Percentiles rank a stretch among this genome's conserved stretches.
phyloP scores from a whole-genome alignment of 1,284 basidiomycete genomes.

The Pseudozyma sp. region DNA sequence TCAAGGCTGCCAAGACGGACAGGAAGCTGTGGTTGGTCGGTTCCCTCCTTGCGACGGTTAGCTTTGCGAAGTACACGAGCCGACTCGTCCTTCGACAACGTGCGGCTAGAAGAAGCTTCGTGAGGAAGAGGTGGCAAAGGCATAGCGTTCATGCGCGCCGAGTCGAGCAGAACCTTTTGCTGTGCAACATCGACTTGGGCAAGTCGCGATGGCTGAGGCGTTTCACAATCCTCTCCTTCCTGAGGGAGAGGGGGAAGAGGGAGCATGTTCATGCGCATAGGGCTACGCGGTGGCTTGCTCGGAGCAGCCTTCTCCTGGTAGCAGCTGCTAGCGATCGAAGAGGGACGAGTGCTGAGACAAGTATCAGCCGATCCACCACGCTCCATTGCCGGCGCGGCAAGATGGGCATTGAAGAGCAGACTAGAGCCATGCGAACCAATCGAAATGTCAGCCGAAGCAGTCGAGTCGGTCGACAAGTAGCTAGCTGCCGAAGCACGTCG shows the following conservation, averaged over 20 bases:
- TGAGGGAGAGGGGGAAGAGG: constrained; percentile 18
- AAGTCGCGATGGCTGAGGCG: constrained; percentile 12
- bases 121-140: constrained; percentile 33
- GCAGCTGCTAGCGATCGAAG: constrained; percentile 43
- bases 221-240: constrained; percentile 12
- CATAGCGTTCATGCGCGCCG: constrained; percentile 26
- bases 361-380: constrained; percentile 24
- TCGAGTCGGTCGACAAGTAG: constrained; percentile 35
- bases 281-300: constrained; percentile 28
- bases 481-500: constrained; percentile 34
- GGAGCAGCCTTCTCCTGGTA: constrained; percentile 13
- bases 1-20: constrained; percentile 36
- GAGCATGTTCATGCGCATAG: constrained; percentile 12
- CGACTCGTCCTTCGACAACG: background rate
- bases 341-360: constrained; percentile 24
- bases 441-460: constrained; percentile 29
- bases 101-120: background rate
- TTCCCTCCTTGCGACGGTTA: constrained; percentile 26
- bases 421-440: constrained; percentile 33
- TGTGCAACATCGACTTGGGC: background rate
- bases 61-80: constrained; percentile 19
- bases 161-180: constrained; percentile 8
- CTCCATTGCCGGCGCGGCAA: constrained; percentile 22
- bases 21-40: constrained; percentile 19
- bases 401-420: constrained; percentile 35